Evolutionary conservation across 805 yeast species (phyloP), one percentile per base, ranked within the genome.

Genomic region (Ogataea saltuana): DNA sequence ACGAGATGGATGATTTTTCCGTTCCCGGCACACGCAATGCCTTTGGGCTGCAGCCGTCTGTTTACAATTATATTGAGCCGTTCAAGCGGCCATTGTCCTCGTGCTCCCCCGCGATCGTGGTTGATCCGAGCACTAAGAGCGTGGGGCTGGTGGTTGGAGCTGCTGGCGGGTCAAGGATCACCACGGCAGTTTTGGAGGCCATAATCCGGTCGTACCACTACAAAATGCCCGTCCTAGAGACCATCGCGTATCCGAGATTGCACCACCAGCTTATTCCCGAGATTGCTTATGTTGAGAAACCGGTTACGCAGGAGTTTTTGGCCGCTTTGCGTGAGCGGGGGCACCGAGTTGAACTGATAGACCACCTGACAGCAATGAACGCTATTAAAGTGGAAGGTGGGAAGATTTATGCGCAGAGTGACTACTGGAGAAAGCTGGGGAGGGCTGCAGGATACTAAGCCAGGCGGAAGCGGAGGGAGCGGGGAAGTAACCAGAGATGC

Each of bases 1-100:
- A 88, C 54, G 88, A 91, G 63, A 90, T 91, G 97, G 97, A 91
- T 63, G 98, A 91, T 60, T 91, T 91, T 58, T 84, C 96, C 7
- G 70, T 78, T 23, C 89, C 93, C 1, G 70, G 76, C 12, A 67
- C 73, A 6, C 70, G 76, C 13, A 91, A 91, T 63, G 83, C 88
- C 12, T 91, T 89, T 64, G 85, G 83, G 19, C 74, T 91, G 37
- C 76, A 79, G 8, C 96, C 99, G 0, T 87, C 96, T 0, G 68
- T 79, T 15, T 86, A 75, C 70, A 91, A 91, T 62, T 86, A 78
- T 57, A 77, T 89, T 20, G 73, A 70, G 34, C 95, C 97, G 0
- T 74, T 65, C 46, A 85, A 83, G 54, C 71, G 98, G 48, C 98
- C 99, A 2, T 69, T 91, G 32, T 85, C 95, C 4, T 87, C 96